Evolutionary conservation across 176 grass and related monocot genomes (phyloP).

Genomic region (Musa itinerans): DNA sequence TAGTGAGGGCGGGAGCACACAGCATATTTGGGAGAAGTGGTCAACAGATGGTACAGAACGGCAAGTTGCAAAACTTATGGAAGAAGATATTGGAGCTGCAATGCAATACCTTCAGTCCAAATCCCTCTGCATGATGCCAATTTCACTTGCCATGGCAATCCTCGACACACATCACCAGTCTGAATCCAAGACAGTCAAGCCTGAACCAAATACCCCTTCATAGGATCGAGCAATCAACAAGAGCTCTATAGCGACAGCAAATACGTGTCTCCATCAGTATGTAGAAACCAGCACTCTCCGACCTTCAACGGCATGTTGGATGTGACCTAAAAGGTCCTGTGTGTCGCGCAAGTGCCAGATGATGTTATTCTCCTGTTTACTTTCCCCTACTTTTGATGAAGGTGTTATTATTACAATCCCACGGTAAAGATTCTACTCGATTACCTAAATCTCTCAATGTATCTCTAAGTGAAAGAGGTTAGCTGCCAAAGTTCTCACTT

Average conservation of each 20-base stretch:
- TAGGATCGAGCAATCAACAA: constrained; percentile 22
- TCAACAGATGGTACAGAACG: constrained; percentile 92
- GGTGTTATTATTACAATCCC: background rate
- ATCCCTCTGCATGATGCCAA: constrained; percentile 97
- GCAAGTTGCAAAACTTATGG: constrained; percentile 91
- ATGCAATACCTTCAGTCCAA: constrained; percentile 99
- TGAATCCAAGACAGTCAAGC: constrained; percentile 56
- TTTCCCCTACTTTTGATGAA: background rate
- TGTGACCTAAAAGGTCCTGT: constrained; percentile 11
- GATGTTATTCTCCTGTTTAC: background rate
- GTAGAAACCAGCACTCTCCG: background rate
- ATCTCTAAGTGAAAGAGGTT: constrained; percentile 33
- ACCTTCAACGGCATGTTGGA: background rate
- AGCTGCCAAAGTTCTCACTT: constrained; percentile 27
- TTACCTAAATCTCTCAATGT: constrained; percentile 40
- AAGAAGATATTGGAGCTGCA: constrained; percentile 82
- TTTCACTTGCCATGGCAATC: constrained; percentile 94
- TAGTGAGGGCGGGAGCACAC: constrained; percentile 64
- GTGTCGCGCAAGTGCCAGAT: background rate
- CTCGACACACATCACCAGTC: constrained; percentile 72
- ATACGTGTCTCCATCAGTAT: constrained; percentile 10
- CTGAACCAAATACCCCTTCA: constrained; percentile 82
- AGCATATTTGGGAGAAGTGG: constrained; percentile 98
- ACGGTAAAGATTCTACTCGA: background rate
- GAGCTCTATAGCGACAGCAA: background rate